phyloP scores from a whole-genome alignment of 129 eudicot genomes.

The Centrapalus pauciflorus region DNA sequence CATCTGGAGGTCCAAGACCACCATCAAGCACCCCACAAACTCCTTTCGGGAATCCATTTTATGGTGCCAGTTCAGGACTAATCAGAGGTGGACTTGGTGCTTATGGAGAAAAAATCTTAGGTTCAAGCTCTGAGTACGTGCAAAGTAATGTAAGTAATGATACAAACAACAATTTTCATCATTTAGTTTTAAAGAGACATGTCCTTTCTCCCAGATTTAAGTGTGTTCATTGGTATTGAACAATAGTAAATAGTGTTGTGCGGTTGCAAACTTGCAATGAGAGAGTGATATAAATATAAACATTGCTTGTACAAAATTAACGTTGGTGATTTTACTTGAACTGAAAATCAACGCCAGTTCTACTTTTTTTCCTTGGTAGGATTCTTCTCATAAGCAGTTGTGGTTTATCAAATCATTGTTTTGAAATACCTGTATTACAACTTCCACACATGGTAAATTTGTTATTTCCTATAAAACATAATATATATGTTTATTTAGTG shows the following conservation, averaged over 20 bases:
- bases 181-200: not conserved
- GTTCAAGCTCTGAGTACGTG: constrained; percentile 68
- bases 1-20: constrained; percentile 39
- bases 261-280: not conserved
- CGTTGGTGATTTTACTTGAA: not conserved
- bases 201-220: not conserved
- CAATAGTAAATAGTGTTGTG: not conserved
- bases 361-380: not conserved
- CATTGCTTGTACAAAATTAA: constrained; percentile 3
- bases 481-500: not conserved
- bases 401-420: not conserved
- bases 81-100: constrained; percentile 69
- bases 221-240: not conserved
- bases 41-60: constrained; percentile 60
- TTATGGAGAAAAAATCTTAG: constrained; percentile 67
- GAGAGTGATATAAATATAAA: not conserved
- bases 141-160: constrained; percentile 61
- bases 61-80: constrained; percentile 60
- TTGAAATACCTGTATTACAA: not conserved
- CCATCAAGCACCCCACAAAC: constrained; percentile 39
- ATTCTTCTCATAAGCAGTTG: not conserved
- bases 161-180: not conserved
- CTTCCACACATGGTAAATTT: not conserved
- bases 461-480: not conserved
- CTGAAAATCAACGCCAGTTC: not conserved